Evolutionary conservation across 169 alveolate genomes (phyloP).

Genomic region (Cystoisospora suis): DNA sequence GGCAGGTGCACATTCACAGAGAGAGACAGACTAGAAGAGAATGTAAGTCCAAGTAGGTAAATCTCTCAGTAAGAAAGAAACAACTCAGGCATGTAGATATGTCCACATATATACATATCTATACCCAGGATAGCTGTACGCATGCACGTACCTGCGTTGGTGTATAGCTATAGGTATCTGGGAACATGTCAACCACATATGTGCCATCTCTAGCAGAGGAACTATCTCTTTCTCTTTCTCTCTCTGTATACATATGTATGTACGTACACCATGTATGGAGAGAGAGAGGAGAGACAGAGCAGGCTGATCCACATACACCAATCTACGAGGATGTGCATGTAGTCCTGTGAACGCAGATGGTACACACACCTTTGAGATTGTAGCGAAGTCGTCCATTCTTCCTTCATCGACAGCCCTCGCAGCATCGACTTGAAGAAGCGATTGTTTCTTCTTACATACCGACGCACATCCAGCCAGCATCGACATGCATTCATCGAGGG

Average conservation of each 20-base stretch:
- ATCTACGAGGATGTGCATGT: background rate
- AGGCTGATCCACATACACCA: background rate
- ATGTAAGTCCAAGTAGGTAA: too few relatives aligned
- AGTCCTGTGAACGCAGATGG: background rate
- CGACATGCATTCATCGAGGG: background rate
- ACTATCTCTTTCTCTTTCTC: background rate
- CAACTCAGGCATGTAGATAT: background rate
- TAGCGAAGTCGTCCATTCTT: conserved; percentile 19
- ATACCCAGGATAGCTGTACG: background rate
- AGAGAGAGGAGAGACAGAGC: background rate
- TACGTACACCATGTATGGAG: background rate
- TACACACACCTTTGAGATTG: background rate
- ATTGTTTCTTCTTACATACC: background rate
- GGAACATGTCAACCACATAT: background rate
- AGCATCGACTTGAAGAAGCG: background rate
- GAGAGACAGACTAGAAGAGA: too few relatives aligned
- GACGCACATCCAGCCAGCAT: conserved; percentile 28
- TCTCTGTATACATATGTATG: background rate
- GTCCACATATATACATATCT: background rate
- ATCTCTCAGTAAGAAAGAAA: too few relatives aligned
- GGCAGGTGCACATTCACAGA: too few relatives aligned
- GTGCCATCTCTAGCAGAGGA: background rate
- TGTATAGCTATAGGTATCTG: background rate
- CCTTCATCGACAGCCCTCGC: conserved; percentile 30
- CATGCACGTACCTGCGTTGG: background rate